Conservation (phyloP, 2,329 filamentous ascomycete genomes). For the Cladosporium halotolerans region DNA sequence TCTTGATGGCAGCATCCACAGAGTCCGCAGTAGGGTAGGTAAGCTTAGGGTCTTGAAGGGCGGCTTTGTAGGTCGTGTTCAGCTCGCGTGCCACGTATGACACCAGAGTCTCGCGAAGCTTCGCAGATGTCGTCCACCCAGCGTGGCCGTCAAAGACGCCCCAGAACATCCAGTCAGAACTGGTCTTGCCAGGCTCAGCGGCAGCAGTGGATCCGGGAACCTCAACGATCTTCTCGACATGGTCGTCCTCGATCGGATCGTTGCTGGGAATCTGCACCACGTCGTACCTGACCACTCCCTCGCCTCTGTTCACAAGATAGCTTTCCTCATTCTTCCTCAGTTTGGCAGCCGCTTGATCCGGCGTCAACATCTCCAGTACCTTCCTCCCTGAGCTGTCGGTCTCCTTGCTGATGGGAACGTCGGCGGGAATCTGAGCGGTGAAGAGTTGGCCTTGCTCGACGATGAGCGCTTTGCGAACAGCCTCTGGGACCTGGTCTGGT, state of each 20-base stretch:
- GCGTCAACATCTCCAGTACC: constrained; percentile 91
- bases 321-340: constrained; percentile 85
- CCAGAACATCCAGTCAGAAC: constrained; percentile 99
- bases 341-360: constrained; percentile 87
- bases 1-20: constrained; percentile 87
- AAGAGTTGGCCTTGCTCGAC: constrained; percentile 88
- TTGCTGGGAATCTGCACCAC: constrained; percentile 92
- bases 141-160: constrained; percentile 97
- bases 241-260: constrained; percentile 96
- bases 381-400: constrained; percentile 77
- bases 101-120: constrained; percentile 85
- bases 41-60: constrained; percentile 50
- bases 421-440: constrained; percentile 76
- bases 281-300: constrained; percentile 91
- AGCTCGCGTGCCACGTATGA: constrained; percentile 88
- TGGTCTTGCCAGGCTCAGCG: constrained; percentile 49
- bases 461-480: constrained; percentile 62
- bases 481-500: constrained; percentile 44
- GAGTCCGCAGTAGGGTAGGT: constrained; percentile 68
- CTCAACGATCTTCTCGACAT: constrained; percentile 96
- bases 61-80: constrained; percentile 81
- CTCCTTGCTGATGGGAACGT: constrained; percentile 81
- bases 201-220: constrained; percentile 59
- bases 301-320: constrained; percentile 79
- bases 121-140: constrained; percentile 97